Conservation (phyloP, 345 rosid genomes). For the thale cress (Arabidopsis thaliana) region TAIR10.1 NC_003074.8:22452001-22452500, state of each 20-base stretch:
- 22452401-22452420: neutral
- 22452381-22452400: neutral
- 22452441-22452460: constrained; percentile 16
- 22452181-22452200: constrained; percentile 31
- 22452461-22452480: constrained; percentile 78
- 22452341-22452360: constrained; percentile 7
- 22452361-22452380: constrained; percentile 1
- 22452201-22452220: constrained; percentile 93
- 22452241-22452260: constrained; percentile 67
- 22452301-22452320: constrained; percentile 66
- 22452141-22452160: constrained; percentile 13
- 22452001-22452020: constrained; percentile 76
- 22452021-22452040: constrained; percentile 35
- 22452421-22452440: neutral
- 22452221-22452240: constrained; percentile 88
- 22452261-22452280: constrained; percentile 65
- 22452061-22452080: constrained; percentile 4
- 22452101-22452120: constrained; percentile 2
- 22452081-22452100: neutral
- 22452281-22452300: constrained; percentile 84
- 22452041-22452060: constrained; percentile 13
- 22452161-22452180: constrained; percentile 14
- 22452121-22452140: constrained; percentile 1
- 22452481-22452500: constrained; percentile 95
- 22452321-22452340: constrained; percentile 23